Conservation (phyloP, 139 green algal species). For the Desmodesmus armatus region DNA sequence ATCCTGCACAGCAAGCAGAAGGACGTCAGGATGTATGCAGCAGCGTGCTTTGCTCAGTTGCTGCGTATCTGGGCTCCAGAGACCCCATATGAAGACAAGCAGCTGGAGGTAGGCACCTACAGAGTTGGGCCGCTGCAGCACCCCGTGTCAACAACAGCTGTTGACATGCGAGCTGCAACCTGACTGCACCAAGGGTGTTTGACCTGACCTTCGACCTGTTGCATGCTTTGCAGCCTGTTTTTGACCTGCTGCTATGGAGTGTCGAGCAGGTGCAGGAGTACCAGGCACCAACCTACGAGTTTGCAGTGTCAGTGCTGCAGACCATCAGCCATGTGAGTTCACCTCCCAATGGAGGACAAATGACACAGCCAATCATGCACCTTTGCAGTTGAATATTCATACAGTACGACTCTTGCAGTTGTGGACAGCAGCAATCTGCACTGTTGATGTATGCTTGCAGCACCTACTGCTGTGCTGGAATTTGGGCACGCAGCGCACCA, state of each 20-base stretch:
- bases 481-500: too few species aligned
- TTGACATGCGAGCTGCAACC: too few species aligned
- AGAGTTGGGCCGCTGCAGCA: not conserved
- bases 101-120: constrained; percentile 53
- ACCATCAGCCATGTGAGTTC: constrained; percentile 60
- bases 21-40: constrained; percentile 72
- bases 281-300: constrained; percentile 59
- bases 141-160: too few species aligned
- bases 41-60: constrained; percentile 63
- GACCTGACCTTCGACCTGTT: too few species aligned
- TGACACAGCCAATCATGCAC: too few species aligned
- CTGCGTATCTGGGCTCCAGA: constrained; percentile 75
- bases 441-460: too few species aligned
- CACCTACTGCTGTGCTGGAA: too few species aligned
- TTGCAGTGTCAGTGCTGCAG: constrained; percentile 67
- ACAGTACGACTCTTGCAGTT: too few species aligned
- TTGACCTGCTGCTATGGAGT: constrained; percentile 62
- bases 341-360: too few species aligned
- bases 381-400: too few species aligned
- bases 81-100: constrained; percentile 61
- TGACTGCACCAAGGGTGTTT: too few species aligned
- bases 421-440: too few species aligned
- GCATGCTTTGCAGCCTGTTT: constrained; percentile 60
- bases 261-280: constrained; percentile 64
- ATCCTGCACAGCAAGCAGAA: constrained; percentile 64